Evolutionary conservation across 768 basidiomycete genomes (phyloP), one percentile per base, ranked within the genome.

Genomic region (Boletus eberwhitei): DNA sequence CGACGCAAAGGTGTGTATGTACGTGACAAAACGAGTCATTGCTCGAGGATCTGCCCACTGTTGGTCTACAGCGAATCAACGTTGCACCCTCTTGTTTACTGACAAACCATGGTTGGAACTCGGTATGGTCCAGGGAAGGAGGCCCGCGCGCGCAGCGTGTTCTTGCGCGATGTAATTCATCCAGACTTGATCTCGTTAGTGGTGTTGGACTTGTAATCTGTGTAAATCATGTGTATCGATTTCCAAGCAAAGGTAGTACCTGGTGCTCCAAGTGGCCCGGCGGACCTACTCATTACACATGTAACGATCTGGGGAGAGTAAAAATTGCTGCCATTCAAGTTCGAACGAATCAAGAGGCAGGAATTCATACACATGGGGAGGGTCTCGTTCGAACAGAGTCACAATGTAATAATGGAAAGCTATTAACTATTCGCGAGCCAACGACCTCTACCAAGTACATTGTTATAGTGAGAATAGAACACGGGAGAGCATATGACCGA

Each of bases 361-460:
- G 16, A 7, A 17, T 13, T 11, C 19, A 19, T 32, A 29, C n/a
- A 52, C 46, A 17, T 5, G 45, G n/a, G n/a, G 19, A 13, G 32
- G 8, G 29, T 34, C 11, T 50, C 41, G 22, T 59, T 53, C 57
- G 51, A 58, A 52, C 37, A 41, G n/a, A n/a, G 35, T 50, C 46
- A 14, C 44, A 29, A 64, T 24, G 40, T 41, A 21, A 54, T 39
- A 50, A 36, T 21, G 26, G 45, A 44, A 44, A 32, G 31, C 31
- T 32, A 32, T 32, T 37, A 48, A 45, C 48, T 12, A 11, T 57
- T 52, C 36, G 16, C 32, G 38, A 29, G 39, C 34, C 51, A 57
- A 44, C 37, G 34, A 50, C 37, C 50, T 58, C 53, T 55, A 52
- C 60, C 38, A 40, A 55, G 48, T 64, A 66, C 59, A 68, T 59